These are phyloP conservation scores for Galerina marginata DNA, from an alignment of 768 basidiomycete species.

Conservation along the genomic window DNA sequence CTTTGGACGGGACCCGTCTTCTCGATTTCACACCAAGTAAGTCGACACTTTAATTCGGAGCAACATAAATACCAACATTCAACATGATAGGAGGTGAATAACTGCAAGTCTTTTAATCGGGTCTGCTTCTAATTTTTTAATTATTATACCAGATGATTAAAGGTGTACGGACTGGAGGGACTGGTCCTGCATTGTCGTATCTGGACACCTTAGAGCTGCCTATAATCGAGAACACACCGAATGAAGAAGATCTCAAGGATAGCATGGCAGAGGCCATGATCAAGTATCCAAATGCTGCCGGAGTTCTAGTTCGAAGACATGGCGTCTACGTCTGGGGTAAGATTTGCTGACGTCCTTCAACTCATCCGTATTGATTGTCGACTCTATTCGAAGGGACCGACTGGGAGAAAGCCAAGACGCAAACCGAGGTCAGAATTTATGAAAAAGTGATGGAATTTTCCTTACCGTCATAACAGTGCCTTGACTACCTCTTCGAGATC, in stretches of 20 bases:
- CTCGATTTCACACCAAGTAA: conserved; percentile 82
- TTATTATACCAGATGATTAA: conserved; percentile 81
- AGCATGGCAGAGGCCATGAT: conserved; percentile 89
- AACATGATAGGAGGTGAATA: conserved; percentile 46
- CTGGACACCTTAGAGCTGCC: conserved; percentile 86
- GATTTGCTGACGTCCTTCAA: conserved; percentile 3
- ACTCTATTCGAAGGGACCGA: conserved; percentile 48
- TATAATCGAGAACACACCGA: conserved; percentile 90
- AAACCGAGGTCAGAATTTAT: conserved; percentile 63
- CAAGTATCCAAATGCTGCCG: conserved; percentile 79
- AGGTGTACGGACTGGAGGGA: conserved; percentile 79
- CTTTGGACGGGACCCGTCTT: conserved; percentile 76
- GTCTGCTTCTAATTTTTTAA: background rate
- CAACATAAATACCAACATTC: conserved; percentile 4
- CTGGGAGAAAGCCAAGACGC: conserved; percentile 91
- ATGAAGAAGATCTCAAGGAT: conserved; percentile 88
- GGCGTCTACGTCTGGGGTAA: conserved; percentile 90
- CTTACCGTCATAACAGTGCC: conserved; percentile 53
- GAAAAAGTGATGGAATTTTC: background rate
- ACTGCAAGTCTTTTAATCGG: background rate
- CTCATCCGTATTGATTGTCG: conserved; percentile 7
- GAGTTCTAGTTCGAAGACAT: conserved; percentile 76
- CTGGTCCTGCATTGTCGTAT: conserved; percentile 78
- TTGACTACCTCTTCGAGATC: conserved; percentile 91
- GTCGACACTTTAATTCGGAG: conserved; percentile 18